Conservation (phyloP, 2,329 filamentous ascomycete species). For the Colletotrichum scovillei region DNA sequence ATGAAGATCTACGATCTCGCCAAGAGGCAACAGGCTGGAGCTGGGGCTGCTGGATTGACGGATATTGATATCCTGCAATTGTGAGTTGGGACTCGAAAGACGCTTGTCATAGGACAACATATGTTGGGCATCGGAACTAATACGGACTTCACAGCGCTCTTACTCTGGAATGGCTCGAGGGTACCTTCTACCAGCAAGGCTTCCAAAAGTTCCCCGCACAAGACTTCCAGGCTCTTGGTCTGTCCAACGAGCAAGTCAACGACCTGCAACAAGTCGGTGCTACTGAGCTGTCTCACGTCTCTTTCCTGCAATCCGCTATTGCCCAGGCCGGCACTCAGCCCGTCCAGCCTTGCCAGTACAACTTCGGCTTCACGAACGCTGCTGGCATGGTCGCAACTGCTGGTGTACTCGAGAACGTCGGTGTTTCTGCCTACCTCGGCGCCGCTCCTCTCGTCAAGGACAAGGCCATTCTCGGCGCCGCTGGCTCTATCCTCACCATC, state of each 20-base stretch:
- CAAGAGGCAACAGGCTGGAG: conserved; percentile 63
- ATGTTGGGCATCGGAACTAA: not conserved
- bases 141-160: conserved; percentile 62
- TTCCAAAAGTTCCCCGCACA: conserved; percentile 73
- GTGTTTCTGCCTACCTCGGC: conserved; percentile 79
- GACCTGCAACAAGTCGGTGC: conserved; percentile 46
- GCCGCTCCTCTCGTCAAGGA: conserved; percentile 74
- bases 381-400: conserved; percentile 76
- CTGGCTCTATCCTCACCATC: conserved; percentile 77
- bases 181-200: conserved; percentile 77
- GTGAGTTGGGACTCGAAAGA: conserved; percentile 50
- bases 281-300: conserved; percentile 61
- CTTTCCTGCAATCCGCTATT: conserved; percentile 68
- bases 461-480: conserved; percentile 70
- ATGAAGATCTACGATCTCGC: conserved; percentile 58
- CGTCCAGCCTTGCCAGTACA: conserved; percentile 77
- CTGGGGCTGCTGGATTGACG: conserved; percentile 57
- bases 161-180: conserved; percentile 80
- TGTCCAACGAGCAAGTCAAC: conserved; percentile 63
- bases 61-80: conserved; percentile 70
- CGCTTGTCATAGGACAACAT: not conserved
- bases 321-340: conserved; percentile 72
- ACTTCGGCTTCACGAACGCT: conserved; percentile 76
- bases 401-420: conserved; percentile 77
- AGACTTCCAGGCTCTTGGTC: conserved; percentile 73